phyloP scores from a whole-genome alignment of 2,329 filamentous ascomycete species.

The Apiospora pterosperma region DNA sequence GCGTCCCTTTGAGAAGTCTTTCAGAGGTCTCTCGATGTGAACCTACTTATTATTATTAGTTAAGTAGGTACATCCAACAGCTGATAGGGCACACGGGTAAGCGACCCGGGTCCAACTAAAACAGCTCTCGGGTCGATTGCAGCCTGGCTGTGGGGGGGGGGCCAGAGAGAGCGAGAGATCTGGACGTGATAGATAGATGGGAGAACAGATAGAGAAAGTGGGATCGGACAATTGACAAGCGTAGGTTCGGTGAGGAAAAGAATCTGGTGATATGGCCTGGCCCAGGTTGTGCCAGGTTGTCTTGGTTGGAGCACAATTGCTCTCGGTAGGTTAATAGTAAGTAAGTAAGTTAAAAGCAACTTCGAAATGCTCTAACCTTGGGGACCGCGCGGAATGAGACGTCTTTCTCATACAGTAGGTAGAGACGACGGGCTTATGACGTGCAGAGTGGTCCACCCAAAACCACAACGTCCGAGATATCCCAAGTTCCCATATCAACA shows the following conservation, averaged over 20 bases:
- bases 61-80: not conserved
- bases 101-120: not conserved
- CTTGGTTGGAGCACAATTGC: not conserved
- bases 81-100: not conserved
- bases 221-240: not conserved
- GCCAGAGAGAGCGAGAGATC: not conserved
- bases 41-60: too few species aligned
- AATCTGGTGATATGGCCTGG: not conserved
- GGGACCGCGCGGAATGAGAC: too few species aligned
- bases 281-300: too few species aligned
- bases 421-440: not conserved
- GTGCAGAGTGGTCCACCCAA: conserved; percentile 1
- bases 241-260: not conserved
- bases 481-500: not conserved
- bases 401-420: too few species aligned
- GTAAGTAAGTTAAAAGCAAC: not conserved
- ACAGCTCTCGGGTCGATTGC: not conserved
- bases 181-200: not conserved
- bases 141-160: not conserved
- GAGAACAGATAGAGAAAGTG: not conserved
- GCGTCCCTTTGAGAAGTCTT: not conserved
- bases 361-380: too few species aligned
- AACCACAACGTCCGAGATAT: not conserved
- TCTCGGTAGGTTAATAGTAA: not conserved
- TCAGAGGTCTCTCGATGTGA: not conserved